Base-by-base conservation (phyloP, 495 filamentous ascomycete species). In the Pseudotulostoma volvatum region DNA sequence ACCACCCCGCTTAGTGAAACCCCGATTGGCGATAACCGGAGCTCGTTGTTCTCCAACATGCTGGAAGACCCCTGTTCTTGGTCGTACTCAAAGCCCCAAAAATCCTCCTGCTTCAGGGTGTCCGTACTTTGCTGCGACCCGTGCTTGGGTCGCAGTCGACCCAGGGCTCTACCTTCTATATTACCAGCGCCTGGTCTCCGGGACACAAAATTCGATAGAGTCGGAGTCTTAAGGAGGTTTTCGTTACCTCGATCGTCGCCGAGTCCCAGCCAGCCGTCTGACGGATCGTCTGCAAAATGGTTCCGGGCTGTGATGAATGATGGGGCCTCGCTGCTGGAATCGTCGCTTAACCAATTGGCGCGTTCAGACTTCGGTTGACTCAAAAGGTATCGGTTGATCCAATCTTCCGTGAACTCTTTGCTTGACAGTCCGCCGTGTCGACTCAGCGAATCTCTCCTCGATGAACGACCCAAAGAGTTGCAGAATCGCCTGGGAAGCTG, bases 261-360 rank as follows among this genome's bases (percentile, higher is more conserved):
- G 20, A 67, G 52, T 39, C 60, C 60, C 43, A 70, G 55, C 63
- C 56, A 62, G 36, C 54, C 55, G 57, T 62, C 59, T 20, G 52
- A 59, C 34, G 44, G 49, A 43, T 58, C 63, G 52, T 67, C 63
- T 9, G 57, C 60, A 31, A 64, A 60, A 17, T 63, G 51, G 31
- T 64, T 61, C 20, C 53, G 52, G 2, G 63, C 61, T 4, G 63
- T 64, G 23, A 61, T 52, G 40, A 64, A 65, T 2, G 63, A 67
- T 0, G 61, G 63, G 4, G 63, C 59, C 33, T 67, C 63, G 33
- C 63, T 62, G 48, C 71, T 75, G 18, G 73, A 70, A 44, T 77
- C 76, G 77, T 84, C 79, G 48, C 78, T 84, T 32, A 80, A 55
- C 79, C 79, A 84, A 52, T 79, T 73, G 30, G 68, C 70, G 37